Conservation (phyloP, 345 rosid species). For the Syzygium jambos region DNA sequence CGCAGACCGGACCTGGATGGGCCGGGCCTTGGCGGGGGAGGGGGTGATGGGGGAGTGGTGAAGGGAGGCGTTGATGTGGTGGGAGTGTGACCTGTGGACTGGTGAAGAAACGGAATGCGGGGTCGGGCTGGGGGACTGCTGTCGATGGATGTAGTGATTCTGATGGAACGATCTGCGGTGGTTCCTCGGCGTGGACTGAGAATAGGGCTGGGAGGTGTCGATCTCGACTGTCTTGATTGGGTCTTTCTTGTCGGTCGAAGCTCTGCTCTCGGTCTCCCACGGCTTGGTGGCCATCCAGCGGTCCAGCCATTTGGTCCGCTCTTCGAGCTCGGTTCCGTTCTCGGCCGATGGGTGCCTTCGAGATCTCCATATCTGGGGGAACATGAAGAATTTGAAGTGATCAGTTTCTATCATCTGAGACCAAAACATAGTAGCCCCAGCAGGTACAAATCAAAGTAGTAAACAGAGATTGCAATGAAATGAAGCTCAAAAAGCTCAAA, state of each 20-base stretch:
- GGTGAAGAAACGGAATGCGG: constrained; percentile 16
- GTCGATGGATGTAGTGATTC: constrained; percentile 6
- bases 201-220: constrained; percentile 22
- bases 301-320: constrained; percentile 67
- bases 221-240: constrained; percentile 45
- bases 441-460: not conserved
- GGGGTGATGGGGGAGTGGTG: constrained; percentile 44
- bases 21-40: constrained; percentile 45
- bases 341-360: constrained; percentile 49
- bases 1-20: constrained; percentile 47
- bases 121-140: constrained; percentile 1
- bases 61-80: constrained; percentile 2
- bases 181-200: constrained; percentile 9
- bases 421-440: not conserved
- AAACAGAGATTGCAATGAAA: not conserved
- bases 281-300: constrained; percentile 79
- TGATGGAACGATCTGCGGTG: constrained; percentile 6
- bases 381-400: not conserved
- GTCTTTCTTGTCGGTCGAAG: constrained; percentile 37
- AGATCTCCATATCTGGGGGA: constrained; percentile 49
- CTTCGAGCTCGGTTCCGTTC: constrained; percentile 34
- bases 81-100: constrained; percentile 10
- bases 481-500: not conserved
- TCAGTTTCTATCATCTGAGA: not conserved
- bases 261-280: constrained; percentile 41